Percentiles rank a stretch among this genome's conserved stretches.
These are phyloP conservation scores for Pseudogymnoascus sp. DNA, from an alignment of 2,329 filamentous ascomycete species.

Conservation along the genomic window DNA sequence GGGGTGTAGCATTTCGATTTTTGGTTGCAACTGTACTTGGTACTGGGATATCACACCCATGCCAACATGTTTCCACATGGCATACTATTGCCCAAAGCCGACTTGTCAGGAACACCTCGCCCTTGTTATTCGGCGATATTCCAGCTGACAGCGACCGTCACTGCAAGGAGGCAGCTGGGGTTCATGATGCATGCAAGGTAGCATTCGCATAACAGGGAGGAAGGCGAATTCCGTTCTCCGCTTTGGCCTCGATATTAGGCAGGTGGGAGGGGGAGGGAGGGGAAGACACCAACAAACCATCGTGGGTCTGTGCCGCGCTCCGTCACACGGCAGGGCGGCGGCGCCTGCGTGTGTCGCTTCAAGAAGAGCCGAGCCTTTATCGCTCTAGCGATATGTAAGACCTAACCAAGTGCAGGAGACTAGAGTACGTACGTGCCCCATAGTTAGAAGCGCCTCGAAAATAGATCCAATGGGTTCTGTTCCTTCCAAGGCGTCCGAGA, in stretches of 20 bases:
- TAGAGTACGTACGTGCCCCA: neutral
- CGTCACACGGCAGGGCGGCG: neutral
- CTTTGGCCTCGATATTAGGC: conserved; percentile 5
- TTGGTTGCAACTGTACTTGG: neutral
- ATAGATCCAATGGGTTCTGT: neutral
- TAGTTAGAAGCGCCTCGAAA: neutral
- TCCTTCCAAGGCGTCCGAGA: neutral
- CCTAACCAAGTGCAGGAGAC: neutral
- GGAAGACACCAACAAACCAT: neutral
- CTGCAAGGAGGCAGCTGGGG: neutral
- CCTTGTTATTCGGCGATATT: neutral
- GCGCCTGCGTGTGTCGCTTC: conserved; percentile 3
- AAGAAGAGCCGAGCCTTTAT: neutral
- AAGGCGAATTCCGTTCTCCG: neutral
- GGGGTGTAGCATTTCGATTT: neutral
- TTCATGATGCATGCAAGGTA: neutral
- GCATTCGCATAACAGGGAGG: neutral
- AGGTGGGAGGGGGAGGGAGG: neutral
- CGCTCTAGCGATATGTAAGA: neutral
- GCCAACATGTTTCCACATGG: neutral
- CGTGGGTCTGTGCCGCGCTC: neutral
- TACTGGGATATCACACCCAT: neutral
- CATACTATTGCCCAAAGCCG: neutral
- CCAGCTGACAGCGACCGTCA: neutral
- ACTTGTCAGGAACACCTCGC: neutral